Base-by-base conservation (phyloP, 2,329 filamentous ascomycete species). In the Talaromyces rugulosus region DNA sequence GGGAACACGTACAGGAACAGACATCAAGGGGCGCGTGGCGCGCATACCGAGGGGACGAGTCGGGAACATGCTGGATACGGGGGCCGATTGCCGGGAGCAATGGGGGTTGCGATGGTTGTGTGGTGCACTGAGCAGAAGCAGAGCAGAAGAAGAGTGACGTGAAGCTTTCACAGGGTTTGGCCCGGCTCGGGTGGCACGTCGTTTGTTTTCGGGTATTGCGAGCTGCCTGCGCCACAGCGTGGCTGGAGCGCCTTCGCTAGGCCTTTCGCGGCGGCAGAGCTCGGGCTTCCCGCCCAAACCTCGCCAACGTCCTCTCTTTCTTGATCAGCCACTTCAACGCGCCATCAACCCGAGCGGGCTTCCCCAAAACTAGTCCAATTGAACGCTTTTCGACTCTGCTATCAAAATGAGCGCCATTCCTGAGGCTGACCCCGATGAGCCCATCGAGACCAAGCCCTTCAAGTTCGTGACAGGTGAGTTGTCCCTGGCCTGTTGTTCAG, bases 391-490 rank as follows among this genome's bases (percentile, higher is more conserved):
- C 65, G 64, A 62, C 61, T 67, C 59, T 64, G 62, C 65, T 58
- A 81, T 80, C 86, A 93, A 82, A 73, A 99, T 99, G 94, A 89
- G 92, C 79, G 91, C 96, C 82, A 80, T 81, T 73, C 78, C 79
- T 67, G 75, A 78, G 68, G 74, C 72, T 64, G 89, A 91, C 68
- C 77, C 80, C 74, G 91, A 91, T 77, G 89, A 91, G 75, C 84
- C 87, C 76, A 87, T 87, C 76, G 90, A 96, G 80, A 97, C 93
- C 83, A 99, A 97, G 89, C 96, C 96, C 81, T 99, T 99, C 90
- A 99, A 99, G 90, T 98, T 98, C 84, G 95, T 98, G 77, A 98
- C 94, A 83, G 94, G 93, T 96, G 87, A 80, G 91, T 71, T 68
- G 31, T 47, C 23, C 68, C 36, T 40, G 16, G 66, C 64, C 63